phyloP scores from a whole-genome alignment of 306 rosid species.

The Ochetophila trinervis region DNA sequence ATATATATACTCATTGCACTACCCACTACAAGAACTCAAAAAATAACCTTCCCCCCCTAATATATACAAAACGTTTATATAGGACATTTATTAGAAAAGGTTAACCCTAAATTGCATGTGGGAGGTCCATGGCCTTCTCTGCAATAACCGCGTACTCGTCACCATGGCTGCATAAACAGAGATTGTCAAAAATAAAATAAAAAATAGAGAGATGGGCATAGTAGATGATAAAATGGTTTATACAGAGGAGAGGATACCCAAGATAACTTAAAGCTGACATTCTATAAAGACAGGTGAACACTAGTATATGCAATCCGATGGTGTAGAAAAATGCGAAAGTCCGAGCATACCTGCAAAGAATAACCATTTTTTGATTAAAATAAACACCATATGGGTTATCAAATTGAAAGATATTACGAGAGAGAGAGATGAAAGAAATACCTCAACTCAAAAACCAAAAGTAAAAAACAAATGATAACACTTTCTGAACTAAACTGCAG shows the following conservation, averaged over 20 bases:
- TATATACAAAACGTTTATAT: neutral
- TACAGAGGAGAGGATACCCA: constrained; percentile 41
- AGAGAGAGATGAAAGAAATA: neutral
- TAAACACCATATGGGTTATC: neutral
- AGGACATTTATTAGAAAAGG: neutral
- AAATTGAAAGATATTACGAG: no score
- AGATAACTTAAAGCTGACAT: constrained; percentile 95
- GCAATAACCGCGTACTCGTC: constrained; percentile 55
- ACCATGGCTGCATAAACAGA: constrained; percentile 56
- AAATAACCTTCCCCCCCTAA: neutral
- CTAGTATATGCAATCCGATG: constrained; percentile 83
- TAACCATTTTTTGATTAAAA: neutral
- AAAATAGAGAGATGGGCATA: neutral
- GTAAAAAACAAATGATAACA: neutral
- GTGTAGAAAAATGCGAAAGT: constrained; percentile 95
- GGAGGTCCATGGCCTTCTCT: constrained; percentile 52
- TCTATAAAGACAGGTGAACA: constrained; percentile 91
- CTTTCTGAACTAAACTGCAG: constrained; percentile 10
- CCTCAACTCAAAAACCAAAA: neutral
- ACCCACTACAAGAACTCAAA: neutral
- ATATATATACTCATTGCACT: constrained; percentile 1
- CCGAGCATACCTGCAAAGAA: constrained; percentile 76
- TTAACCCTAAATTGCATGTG: constrained; percentile 38
- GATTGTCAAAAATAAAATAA: neutral
- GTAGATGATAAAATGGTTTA: neutral